These are phyloP conservation scores for Neospora caninum DNA, from an alignment of 169 alveolate genomes.

Conservation along the genomic window DNA sequence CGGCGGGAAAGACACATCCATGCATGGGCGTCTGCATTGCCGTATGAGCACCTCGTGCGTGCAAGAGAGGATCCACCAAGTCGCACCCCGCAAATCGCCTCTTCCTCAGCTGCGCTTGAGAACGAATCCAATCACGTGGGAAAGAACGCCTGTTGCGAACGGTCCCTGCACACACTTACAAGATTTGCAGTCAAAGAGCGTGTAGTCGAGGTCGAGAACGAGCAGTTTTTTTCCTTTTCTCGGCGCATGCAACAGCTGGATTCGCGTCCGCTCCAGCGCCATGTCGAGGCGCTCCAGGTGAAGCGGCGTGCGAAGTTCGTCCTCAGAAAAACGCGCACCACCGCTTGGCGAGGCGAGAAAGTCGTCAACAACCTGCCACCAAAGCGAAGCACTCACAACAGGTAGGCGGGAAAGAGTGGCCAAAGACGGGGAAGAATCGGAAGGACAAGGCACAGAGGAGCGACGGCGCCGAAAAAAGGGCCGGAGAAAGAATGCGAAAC, in stretches of 20 bases:
- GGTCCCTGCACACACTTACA: not conserved
- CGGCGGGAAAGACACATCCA: too few relatives aligned
- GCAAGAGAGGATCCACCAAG: too few relatives aligned
- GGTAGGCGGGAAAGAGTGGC: not conserved
- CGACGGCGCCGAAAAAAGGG: too few relatives aligned
- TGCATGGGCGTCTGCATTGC: too few relatives aligned
- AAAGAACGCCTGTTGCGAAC: too few relatives aligned
- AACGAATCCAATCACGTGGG: not conserved
- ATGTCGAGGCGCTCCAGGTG: constrained; percentile 23
- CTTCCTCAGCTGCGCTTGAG: too few relatives aligned
- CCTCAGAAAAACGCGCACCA: not conserved
- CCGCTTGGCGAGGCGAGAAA: not conserved
- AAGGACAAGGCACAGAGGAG: too few relatives aligned
- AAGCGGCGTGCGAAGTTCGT: constrained; percentile 15
- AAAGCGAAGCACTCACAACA: not conserved
- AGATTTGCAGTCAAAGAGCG: constrained; percentile 27
- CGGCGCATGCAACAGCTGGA: constrained; percentile 31
- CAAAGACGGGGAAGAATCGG: not conserved
- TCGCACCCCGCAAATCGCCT: too few relatives aligned
- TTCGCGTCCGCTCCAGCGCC: not conserved
- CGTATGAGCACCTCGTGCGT: too few relatives aligned
- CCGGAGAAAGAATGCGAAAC: too few relatives aligned
- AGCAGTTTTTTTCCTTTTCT: constrained; percentile 31
- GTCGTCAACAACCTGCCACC: not conserved
- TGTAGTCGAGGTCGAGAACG: constrained; percentile 51